These are phyloP conservation scores for Neolentinus lepideus DNA, from an alignment of 1,284 basidiomycete species.

Conservation along the genomic window DNA sequence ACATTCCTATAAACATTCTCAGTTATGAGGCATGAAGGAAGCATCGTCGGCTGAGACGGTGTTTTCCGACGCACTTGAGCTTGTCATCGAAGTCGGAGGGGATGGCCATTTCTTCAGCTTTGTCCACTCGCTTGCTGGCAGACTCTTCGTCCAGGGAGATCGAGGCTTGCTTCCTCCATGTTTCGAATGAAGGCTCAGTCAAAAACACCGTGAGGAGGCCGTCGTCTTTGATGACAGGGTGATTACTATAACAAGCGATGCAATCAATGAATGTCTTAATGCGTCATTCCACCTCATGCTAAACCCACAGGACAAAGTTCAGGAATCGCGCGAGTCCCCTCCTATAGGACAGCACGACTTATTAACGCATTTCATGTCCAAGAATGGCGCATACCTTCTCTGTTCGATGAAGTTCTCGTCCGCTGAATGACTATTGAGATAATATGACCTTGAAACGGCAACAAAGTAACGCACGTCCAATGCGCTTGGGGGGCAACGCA, in stretches of 20 bases:
- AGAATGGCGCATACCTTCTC: slow-evolving; percentile 45
- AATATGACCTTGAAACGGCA: slow-evolving; percentile 4
- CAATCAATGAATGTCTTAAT: slow-evolving; percentile 3
- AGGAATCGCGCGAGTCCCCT: slow-evolving; percentile 80
- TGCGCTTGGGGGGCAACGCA: slow-evolving; percentile 83
- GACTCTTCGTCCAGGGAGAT: slow-evolving; percentile 86
- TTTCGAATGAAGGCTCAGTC: slow-evolving; percentile 74
- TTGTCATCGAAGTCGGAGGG: slow-evolving; percentile 89
- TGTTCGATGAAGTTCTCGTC: slow-evolving; percentile 88
- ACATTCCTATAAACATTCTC: slow-evolving; percentile 43
- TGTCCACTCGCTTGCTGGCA: slow-evolving; percentile 70
- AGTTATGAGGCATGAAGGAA: slow-evolving; percentile 2
- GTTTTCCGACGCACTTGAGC: slow-evolving; percentile 48
- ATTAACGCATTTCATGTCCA: neutral
- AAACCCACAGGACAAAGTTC: slow-evolving; percentile 64
- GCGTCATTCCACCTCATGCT: neutral
- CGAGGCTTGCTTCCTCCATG: slow-evolving; percentile 72
- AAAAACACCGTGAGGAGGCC: slow-evolving; percentile 78
- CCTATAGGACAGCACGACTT: slow-evolving; percentile 27
- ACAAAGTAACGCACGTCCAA: slow-evolving; percentile 61
- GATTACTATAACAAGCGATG: slow-evolving; percentile 51
- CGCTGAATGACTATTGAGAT: slow-evolving; percentile 32
- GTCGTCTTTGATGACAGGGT: slow-evolving; percentile 85
- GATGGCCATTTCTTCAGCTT: slow-evolving; percentile 85
- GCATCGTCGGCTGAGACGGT: slow-evolving; percentile 3